Base-by-base conservation (phyloP, 345 rosid genomes). In the Euclidium syriacum region DNA sequence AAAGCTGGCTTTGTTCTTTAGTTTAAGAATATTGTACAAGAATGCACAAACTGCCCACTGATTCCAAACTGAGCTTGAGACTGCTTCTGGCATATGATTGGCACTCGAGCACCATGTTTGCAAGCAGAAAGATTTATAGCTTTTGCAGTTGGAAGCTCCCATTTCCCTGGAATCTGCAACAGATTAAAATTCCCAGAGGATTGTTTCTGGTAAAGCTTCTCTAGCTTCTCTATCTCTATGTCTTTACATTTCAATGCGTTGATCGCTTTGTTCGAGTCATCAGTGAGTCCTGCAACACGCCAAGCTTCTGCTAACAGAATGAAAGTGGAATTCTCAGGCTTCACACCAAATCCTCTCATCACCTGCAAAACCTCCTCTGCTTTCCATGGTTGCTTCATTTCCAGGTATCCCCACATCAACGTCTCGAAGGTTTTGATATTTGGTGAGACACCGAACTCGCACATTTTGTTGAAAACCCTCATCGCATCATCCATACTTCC, bases 331-430 rank as follows among this genome's bases (percentile, higher is more conserved):
- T 75, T 74, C 77, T 74, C 76, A 33, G 79, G 81, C 58, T 70
- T 75, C 43, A 81, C 86, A 36, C 72, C 79, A 43, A 58, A 84
- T 18, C 73, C 83, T 76, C 64, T 59, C 85, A 81, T 81, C 38
- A 80, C 61, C 61, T 78, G 81, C 36, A 84, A 74, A 65, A 78
- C 68, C 35, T 81, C 83, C 75, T 81, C 87, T 3, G 81, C 86
- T 77, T 80, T 84, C 87, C 90, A 84, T 52, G 90, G 90, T 42
- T 78, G 83, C 58, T 75, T 78, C 36, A 74, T 71, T 68, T 78
- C 78, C 12, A 72, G 35, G 32, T 76, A 84, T 58, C 90, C 90
- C 79, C 78, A 76, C 51, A 84, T 76, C 51, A 81, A 23, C 11
- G 86, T 79, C 71, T 81, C 86, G 38, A 75, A 84, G 17, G 84